These are phyloP conservation scores for Alternaria sp. DNA, from an alignment of 2,329 filamentous ascomycete species.

Conservation along the genomic window DNA sequence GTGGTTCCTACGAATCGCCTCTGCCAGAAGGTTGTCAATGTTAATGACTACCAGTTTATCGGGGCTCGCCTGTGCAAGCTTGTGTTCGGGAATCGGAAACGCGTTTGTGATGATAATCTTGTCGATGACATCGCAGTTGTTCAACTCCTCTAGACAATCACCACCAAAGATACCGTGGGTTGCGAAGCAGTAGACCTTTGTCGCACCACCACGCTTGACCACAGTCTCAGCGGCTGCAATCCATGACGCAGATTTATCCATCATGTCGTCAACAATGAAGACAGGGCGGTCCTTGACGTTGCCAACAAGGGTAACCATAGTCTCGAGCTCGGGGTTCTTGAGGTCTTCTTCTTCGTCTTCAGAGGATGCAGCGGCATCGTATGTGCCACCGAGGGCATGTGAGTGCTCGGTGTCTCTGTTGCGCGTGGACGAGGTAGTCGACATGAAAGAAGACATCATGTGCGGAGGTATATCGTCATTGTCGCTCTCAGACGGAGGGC, in stretches of 20 bases:
- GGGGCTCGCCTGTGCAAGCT: slow-evolving; percentile 68
- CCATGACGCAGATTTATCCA: slow-evolving; percentile 96
- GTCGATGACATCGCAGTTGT: slow-evolving; percentile 92
- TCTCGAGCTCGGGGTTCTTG: slow-evolving; percentile 81
- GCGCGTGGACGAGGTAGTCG: slow-evolving; percentile 72
- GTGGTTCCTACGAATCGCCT: slow-evolving; percentile 95
- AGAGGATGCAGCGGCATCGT: slow-evolving; percentile 80
- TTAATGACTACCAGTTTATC: slow-evolving; percentile 87
- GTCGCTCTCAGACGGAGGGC: slow-evolving; percentile 58
- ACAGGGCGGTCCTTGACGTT: slow-evolving; percentile 89
- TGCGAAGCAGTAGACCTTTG: slow-evolving; percentile 96
- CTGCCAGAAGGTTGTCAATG: slow-evolving; percentile 84
- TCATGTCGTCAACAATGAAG: slow-evolving; percentile 98
- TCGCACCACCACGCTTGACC: slow-evolving; percentile 88
- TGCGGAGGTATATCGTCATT: slow-evolving; percentile 70
- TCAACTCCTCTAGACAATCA: slow-evolving; percentile 87
- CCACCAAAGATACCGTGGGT: slow-evolving; percentile 95
- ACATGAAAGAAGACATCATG: slow-evolving; percentile 84
- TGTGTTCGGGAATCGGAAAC: slow-evolving; percentile 85
- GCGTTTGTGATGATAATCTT: slow-evolving; percentile 96
- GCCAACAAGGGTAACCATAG: slow-evolving; percentile 96
- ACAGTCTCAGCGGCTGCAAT: slow-evolving; percentile 97
- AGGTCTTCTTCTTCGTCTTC: slow-evolving; percentile 95
- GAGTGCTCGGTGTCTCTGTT: slow-evolving; percentile 60
- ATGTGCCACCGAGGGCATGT: slow-evolving; percentile 81